Evolutionary conservation across 768 basidiomycete species (phyloP), one percentile per base, ranked within the genome.

Genomic region (Sporobolomyces pararoseus): DNA sequence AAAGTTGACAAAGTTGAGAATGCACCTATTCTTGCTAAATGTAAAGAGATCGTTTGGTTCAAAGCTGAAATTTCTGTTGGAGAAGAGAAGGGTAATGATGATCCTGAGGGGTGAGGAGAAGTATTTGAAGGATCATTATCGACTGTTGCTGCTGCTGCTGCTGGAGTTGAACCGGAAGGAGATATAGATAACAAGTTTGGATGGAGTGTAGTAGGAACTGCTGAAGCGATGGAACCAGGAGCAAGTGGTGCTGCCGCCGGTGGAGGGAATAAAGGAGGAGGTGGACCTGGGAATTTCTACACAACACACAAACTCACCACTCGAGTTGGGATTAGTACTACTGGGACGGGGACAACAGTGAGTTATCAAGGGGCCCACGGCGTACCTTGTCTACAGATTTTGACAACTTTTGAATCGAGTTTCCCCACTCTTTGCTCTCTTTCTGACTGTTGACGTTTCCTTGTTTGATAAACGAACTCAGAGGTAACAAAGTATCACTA

Each of bases 321-420:
- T 42, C 17, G 10, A 42, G 39, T 9, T 42, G n/a, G n/a, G n/a
- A n/a, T n/a, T n/a, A n/a, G n/a, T n/a, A n/a, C n/a, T n/a, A n/a
- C n/a, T n/a, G n/a, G n/a, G n/a, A n/a, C n/a, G n/a, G n/a, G 17
- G 39, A 42, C 17, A 9, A 42, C 39, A 29, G 25, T 14, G 9
- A n/a, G 31, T 16, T 10, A 14, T 5, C 7, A 23, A 31, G n/a
- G n/a, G n/a, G n/a, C n/a, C n/a, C n/a, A 19, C 10, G 23, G 21
- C 83, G 50, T 65, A 90, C 95, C 88, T 96, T 98, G 77, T 98
- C 95, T 78, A 97, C 79, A 0, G 86, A 84, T 80, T 93, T 97
- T 34, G 90, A 91, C 44, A 94, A 83, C 73, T 86, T 85, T 32
- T 86, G 85, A 13, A 96, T 80, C 3, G 87, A 86, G 25, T 83